phyloP scores from a whole-genome alignment of 805 yeast genomes.

The Debaryomyces tyrocola region DNA sequence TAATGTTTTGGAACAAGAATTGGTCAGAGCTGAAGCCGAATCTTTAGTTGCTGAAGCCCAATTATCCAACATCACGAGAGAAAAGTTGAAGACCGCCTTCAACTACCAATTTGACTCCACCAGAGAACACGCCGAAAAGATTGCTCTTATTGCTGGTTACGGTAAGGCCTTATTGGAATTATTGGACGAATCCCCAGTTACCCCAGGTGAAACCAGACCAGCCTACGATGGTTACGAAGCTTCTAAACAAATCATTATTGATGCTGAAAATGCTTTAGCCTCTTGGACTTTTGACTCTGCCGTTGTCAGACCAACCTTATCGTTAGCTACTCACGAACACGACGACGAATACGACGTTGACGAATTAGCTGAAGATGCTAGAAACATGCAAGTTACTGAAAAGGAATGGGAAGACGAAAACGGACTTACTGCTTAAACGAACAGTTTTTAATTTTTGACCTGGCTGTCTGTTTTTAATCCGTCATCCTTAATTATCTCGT shows the following conservation, averaged over 20 bases:
- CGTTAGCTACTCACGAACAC: slow-evolving; percentile 69
- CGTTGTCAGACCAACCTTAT: slow-evolving; percentile 88
- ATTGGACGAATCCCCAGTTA: slow-evolving; percentile 94
- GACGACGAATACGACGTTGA: slow-evolving; percentile 37
- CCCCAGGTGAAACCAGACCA: slow-evolving; percentile 99
- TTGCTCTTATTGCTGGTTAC: slow-evolving; percentile 96
- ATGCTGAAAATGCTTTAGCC: slow-evolving; percentile 93
- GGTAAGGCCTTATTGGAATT: slow-evolving; percentile 96
- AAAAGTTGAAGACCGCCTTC: slow-evolving; percentile 95
- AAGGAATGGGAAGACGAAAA: slow-evolving; percentile 38
- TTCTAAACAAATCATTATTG: slow-evolving; percentile 95
- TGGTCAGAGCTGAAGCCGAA: slow-evolving; percentile 99
- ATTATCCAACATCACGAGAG: slow-evolving; percentile 96
- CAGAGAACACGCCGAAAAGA: slow-evolving; percentile 93
- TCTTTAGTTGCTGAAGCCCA: slow-evolving; percentile 99
- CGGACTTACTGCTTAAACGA: neutral
- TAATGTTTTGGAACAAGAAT: slow-evolving; percentile 93
- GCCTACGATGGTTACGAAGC: slow-evolving; percentile 98
- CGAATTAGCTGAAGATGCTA: slow-evolving; percentile 44
- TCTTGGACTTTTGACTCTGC: slow-evolving; percentile 97
- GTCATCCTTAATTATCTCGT: too few species aligned
- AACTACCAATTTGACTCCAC: slow-evolving; percentile 94
- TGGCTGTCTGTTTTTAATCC: too few species aligned
- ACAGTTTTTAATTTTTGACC: too few species aligned
- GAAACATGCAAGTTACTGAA: slow-evolving; percentile 55